These are phyloP conservation scores for Eremochloa ophiuroides DNA, from an alignment of 176 grass and related monocot genomes.

Conservation along the genomic window DNA sequence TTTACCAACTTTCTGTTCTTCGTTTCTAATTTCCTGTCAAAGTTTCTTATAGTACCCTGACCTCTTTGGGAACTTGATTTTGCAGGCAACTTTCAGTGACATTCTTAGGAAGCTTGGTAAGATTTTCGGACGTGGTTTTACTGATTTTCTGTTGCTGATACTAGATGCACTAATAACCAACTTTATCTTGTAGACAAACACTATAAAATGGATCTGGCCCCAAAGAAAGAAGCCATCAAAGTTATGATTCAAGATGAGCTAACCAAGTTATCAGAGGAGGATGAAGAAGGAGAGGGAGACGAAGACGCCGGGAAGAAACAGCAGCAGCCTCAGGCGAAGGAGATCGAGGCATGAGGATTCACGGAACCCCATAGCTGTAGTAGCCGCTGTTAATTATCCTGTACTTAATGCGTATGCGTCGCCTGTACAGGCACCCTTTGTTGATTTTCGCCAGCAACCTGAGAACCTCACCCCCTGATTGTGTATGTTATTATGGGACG, in stretches of 20 bases:
- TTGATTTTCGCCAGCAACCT: conserved; percentile 22
- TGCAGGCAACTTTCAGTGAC: conserved; percentile 84
- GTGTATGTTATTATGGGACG: conserved; percentile 28
- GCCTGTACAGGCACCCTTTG: conserved; percentile 23
- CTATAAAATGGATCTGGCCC: conserved; percentile 63
- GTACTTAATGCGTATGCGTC: conserved; percentile 18
- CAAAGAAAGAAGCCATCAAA: conserved; percentile 66
- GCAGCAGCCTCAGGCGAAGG: conserved; percentile 20
- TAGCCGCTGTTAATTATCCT: conserved; percentile 40
- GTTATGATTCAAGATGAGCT: conserved; percentile 73
- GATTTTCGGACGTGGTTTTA: conserved; percentile 13
- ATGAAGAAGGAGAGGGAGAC: conserved; percentile 36
- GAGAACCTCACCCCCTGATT: conserved; percentile 19
- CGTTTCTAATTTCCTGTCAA: background rate
- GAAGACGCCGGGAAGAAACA: conserved; percentile 31
- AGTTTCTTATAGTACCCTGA: conserved; percentile 11
- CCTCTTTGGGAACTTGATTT: conserved; percentile 29
- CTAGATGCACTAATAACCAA: conserved; percentile 11
- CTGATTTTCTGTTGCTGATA: background rate
- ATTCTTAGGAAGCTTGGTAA: conserved; percentile 79
- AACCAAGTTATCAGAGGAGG: conserved; percentile 55
- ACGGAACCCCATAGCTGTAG: conserved; percentile 28
- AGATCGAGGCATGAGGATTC: conserved; percentile 28
- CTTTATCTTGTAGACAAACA: conserved; percentile 34
- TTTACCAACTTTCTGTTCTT: background rate